These are phyloP conservation scores for Escovopsis sp. DNA, from an alignment of 2,329 filamentous ascomycete genomes.

Conservation along the genomic window DNA sequence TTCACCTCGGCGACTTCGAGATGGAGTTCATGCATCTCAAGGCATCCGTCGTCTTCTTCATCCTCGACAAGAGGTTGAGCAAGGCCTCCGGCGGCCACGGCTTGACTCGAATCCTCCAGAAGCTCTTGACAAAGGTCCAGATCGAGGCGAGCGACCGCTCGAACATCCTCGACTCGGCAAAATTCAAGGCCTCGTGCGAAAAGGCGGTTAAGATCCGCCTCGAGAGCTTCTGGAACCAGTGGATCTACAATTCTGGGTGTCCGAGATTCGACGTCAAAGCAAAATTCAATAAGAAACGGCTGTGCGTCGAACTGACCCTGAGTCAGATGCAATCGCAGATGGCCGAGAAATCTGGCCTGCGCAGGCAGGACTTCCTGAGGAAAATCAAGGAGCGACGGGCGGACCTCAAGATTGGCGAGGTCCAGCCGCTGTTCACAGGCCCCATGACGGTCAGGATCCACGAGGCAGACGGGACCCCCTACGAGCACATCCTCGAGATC, in stretches of 20 bases:
- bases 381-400: slow-evolving; percentile 68
- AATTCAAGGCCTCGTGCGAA: slow-evolving; percentile 74
- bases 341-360: slow-evolving; percentile 33
- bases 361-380: slow-evolving; percentile 65
- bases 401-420: slow-evolving; percentile 51
- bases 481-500: slow-evolving; percentile 95
- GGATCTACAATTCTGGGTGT: slow-evolving; percentile 79
- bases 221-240: slow-evolving; percentile 86
- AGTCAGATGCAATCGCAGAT: slow-evolving; percentile 52
- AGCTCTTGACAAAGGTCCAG: slow-evolving; percentile 73
- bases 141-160: slow-evolving; percentile 47
- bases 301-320: slow-evolving; percentile 86
- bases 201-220: slow-evolving; percentile 76
- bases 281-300: slow-evolving; percentile 92
- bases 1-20: slow-evolving; percentile 74
- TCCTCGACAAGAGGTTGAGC: slow-evolving; percentile 77
- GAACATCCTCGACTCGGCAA: slow-evolving; percentile 57
- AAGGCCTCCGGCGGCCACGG: slow-evolving; percentile 75
- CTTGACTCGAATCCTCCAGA: slow-evolving; percentile 71
- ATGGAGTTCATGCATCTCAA: slow-evolving; percentile 84
- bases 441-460: slow-evolving; percentile 97
- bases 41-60: slow-evolving; percentile 80
- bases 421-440: slow-evolving; percentile 76
- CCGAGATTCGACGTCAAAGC: slow-evolving; percentile 77
- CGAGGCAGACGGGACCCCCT: slow-evolving; percentile 93